Conservation (phyloP, 306 rosid genomes). For the Styphnolobium japonicum region DNA sequence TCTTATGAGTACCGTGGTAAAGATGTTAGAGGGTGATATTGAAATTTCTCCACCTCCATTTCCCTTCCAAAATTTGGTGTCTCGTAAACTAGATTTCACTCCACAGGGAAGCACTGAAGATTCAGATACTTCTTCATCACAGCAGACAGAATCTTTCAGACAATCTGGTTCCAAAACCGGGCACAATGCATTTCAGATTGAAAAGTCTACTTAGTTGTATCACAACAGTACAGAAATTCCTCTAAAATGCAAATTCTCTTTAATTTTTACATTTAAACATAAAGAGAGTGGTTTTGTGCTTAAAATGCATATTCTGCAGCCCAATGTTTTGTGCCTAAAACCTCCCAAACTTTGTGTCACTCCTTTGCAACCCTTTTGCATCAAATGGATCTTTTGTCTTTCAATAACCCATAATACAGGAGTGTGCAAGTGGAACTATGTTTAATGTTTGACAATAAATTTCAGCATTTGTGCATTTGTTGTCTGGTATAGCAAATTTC, state of each 20-base stretch:
- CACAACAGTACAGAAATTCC: background rate
- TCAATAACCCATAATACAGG: too few species aligned
- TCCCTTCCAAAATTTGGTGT: conserved; percentile 38
- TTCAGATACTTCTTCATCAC: conserved; percentile 21
- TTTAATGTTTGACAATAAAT: too few species aligned
- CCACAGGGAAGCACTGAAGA: conserved; percentile 9
- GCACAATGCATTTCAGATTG: conserved; percentile 23
- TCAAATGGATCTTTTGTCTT: too few species aligned
- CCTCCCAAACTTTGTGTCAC: too few species aligned
- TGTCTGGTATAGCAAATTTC: too few species aligned
- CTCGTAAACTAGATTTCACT: conserved; percentile 1
- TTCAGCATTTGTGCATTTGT: too few species aligned
- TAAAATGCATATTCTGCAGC: background rate
- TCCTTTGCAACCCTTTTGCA: too few species aligned
- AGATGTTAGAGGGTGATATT: conserved; percentile 48
- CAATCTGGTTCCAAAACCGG: background rate
- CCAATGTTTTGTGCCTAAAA: too few species aligned
- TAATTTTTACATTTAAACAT: background rate
- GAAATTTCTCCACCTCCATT: conserved; percentile 41
- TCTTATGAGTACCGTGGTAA: conserved; percentile 49
- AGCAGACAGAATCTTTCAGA: background rate
- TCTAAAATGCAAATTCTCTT: background rate
- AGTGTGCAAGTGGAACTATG: too few species aligned
- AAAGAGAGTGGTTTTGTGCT: background rate
- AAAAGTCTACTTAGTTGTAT: conserved; percentile 5